Base-by-base conservation (phyloP, 2,329 filamentous ascomycete species). In the Fusarium virguliforme region DNA sequence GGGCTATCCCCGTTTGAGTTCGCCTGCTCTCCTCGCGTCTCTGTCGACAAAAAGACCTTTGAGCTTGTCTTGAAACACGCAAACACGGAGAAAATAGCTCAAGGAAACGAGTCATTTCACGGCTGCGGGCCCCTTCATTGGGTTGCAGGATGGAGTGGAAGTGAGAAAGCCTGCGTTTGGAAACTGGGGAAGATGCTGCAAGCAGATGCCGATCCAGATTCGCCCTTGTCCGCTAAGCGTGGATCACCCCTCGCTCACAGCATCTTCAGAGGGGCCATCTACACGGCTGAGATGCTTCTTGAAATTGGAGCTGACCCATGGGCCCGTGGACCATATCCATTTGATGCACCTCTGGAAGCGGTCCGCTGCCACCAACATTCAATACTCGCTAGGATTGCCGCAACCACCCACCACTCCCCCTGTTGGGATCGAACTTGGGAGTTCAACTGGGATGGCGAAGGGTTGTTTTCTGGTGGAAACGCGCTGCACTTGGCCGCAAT, bases 221-320 rank as follows among this genome's bases (percentile, higher is more conserved):
- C 12, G 4, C 50, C 35, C 3, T 6, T 35, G 18, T 9, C 15
- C 10, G 9, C 1, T 3, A 1, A 3, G 3, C 37, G 6, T 2
- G 43, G 12, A 8, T 13, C 60, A 3, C 55, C 55, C 1, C 35
- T 67, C 2, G 15, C 12, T 3, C 3, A 34, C 12, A 60, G 64
- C 18, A 43, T 62, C 12, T 1, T 7, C 1, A 4, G 9, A 3
- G 26, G 9, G 0, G 22, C 35, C 2, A 13, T 57, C 1, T 4
- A 32, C 12, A 67, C 55, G 2, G 60, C 48, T 1, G 28, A 60
- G 3, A 4, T 60, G 1, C 64, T 67, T 28, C 50, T 67, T 2
- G 34, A 53, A 6, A 15, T n/a, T 34, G 60, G 55, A 26, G 64
- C 64, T 24, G 54, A 67, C 22, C 64, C 64, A 22, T 67, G 60